Conservation (phyloP, 176 grass and related monocot genomes). For the Oryza meyeriana region DNA sequence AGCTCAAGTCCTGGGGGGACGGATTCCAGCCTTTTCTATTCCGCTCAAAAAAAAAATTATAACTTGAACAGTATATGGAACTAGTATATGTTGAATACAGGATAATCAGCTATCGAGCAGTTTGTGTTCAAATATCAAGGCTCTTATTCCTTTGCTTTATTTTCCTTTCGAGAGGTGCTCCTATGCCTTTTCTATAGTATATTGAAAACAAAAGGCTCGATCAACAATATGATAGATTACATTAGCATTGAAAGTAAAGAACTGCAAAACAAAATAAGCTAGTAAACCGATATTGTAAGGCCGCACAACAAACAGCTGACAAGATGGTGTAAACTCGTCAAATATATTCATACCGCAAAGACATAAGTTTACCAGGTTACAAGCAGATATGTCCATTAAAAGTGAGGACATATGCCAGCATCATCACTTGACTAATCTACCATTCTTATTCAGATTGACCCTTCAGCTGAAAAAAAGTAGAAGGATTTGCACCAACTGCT, state of each 20-base stretch:
- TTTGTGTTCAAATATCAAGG: not conserved
- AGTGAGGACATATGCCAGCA: conserved; percentile 49
- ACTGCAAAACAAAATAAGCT: not conserved
- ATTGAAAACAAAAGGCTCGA: not conserved
- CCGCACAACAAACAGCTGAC: not conserved
- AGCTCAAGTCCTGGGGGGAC: not conserved
- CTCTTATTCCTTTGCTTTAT: too few species aligned
- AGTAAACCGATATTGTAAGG: not conserved
- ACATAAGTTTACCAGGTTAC: conserved; percentile 33
- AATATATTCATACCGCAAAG: conserved; percentile 45
- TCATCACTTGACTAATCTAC: conserved; percentile 48
- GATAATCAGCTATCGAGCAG: not conserved
- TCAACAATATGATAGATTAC: not conserved
- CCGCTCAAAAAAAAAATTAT: too few species aligned
- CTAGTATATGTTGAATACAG: not conserved
- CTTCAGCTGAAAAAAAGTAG: conserved; percentile 48
- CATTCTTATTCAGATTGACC: conserved; percentile 51
- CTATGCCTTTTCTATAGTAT: too few species aligned
- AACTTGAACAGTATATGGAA: too few species aligned
- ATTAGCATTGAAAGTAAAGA: not conserved
- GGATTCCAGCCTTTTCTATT: too few species aligned
- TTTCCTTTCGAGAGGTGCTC: too few species aligned
- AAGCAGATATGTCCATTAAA: conserved; percentile 57
- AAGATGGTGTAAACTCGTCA: conserved; percentile 39
- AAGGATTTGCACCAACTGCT: conserved; percentile 41